phyloP scores from a whole-genome alignment of 352 stramenopile species.

The Blastocystis sp. region DNA sequence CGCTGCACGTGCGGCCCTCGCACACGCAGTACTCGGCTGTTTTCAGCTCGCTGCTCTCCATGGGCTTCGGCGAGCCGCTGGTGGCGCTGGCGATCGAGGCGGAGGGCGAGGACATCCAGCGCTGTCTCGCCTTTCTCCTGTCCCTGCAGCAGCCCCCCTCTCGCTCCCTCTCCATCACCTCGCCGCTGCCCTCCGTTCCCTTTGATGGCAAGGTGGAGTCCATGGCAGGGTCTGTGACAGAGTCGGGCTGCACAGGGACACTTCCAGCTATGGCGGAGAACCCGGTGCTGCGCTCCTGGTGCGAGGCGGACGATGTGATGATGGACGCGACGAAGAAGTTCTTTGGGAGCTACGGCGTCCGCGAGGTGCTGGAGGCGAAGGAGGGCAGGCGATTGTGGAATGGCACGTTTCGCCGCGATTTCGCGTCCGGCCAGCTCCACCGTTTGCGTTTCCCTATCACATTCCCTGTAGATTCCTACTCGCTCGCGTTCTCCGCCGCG shows the following conservation, averaged over 20 bases:
- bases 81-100: background rate
- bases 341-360: background rate
- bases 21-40: background rate
- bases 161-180: background rate
- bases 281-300: background rate
- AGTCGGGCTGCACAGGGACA: background rate
- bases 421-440: background rate
- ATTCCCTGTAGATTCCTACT: background rate
- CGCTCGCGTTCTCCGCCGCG: background rate
- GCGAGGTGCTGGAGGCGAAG: background rate
- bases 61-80: background rate
- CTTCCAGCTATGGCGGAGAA: background rate
- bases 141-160: background rate
- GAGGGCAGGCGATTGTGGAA: background rate
- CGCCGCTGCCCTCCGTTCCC: too few species aligned
- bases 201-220: background rate
- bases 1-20: background rate
- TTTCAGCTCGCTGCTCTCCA: background rate
- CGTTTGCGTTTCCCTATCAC: background rate
- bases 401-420: conserved; percentile 1
- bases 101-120: conserved; percentile 10
- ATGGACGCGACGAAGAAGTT: background rate
- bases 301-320: background rate
- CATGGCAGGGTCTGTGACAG: background rate
- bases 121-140: background rate